Base-by-base conservation (phyloP, 73 alveolate species). In the Symbiodinium pilosum region DNA sequence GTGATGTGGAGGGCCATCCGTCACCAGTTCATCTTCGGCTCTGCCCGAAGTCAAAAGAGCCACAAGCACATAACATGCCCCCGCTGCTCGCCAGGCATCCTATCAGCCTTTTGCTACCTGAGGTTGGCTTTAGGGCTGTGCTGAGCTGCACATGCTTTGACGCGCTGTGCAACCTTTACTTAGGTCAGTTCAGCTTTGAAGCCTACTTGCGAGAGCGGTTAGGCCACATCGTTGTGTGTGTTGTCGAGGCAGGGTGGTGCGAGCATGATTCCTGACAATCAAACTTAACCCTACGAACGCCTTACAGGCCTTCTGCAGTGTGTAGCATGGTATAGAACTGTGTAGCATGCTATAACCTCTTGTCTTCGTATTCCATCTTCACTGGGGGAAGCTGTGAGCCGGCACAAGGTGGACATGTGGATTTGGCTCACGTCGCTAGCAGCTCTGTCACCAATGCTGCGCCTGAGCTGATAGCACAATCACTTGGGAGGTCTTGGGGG, bases 1-100 rank as follows among this genome's bases (percentile, higher is more conserved):
- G 88, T 91, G 83, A 91, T 91, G 97, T 91, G 97, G 97, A 18
- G 97, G 51, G 97, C 97, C 88, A 69, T 91, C 40, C 97, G 97
- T 14, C 97, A 91, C 77, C 97, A 43, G 54, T 91, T 91, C 97
- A 91, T 91, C 41, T 91, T 91, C 51, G 97, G 97, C 34, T 36
- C 77, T 16, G 77, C 77, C 77, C 21, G 36, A 36, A 36, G 77
- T 28, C 30, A 26, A 28, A 64, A 36, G 38, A 32, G 36, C 38
- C 77, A 28, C 38, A 54, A 30, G n/a, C 71, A 54, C 71, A 64
- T 64, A 32, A 26, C 77, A 32, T 64, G 77, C 77, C 77, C 77
- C 11, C 77, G 77, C 77, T 28, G 38, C 77, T 64, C 28, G 36
- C n/a, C n/a, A n/a, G n/a, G n/a, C n/a, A n/a, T n/a, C n/a, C n/a